Evolutionary conservation across 495 filamentous ascomycete genomes (phyloP), one percentile per base, ranked within the genome.

Genomic region (Podospora pseudocomata): DNA sequence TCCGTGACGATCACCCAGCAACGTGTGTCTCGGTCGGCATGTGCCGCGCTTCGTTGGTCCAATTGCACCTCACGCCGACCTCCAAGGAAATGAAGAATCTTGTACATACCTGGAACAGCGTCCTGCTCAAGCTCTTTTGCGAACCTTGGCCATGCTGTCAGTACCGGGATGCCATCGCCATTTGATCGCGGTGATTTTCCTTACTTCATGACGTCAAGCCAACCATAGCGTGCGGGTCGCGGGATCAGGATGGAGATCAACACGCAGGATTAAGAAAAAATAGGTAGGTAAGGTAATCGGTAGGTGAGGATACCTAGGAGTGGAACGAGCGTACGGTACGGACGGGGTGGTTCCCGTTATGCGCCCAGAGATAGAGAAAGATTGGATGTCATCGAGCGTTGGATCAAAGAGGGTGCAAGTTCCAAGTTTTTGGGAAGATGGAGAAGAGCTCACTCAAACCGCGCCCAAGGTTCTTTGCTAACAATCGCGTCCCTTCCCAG

Each of bases 71-170:
- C 59, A 32, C 26, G 34, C 57, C 58, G 56, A 11, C 60, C 18
- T 28, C 30, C 23, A 6, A 27, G 27, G 13, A 68, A 27, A 18
- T 53, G 20, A 69, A 28, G 65, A 44, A 60, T 26, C 62, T 16
- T n/a, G 3, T 30, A 64, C 80, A 71, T 73, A 85, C 84, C 84
- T 80, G 93, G 92, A 69, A 96, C 92, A 28, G 91, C 86, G 67
- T 95, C 90, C 76, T 89, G 87, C 63, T 97, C 93, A 66, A 97
- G 83, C 81, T 96, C 92, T 79, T 86, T 86, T 54, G 83, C 85
- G 72, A 86, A 86, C 71, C 85, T 86, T 71, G 65, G 57, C 78
- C 28, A 39, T 28, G 73, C 60, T 68, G 69, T 76, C 66, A 73
- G 70, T 61, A 44, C 7, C 65, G 59, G 18, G 19, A 39, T 65